Percentiles rank a stretch among this genome's conserved stretches.
Evolutionary conservation across 805 yeast species (phyloP).

Genomic region (Yueomyces sinensis): DNA sequence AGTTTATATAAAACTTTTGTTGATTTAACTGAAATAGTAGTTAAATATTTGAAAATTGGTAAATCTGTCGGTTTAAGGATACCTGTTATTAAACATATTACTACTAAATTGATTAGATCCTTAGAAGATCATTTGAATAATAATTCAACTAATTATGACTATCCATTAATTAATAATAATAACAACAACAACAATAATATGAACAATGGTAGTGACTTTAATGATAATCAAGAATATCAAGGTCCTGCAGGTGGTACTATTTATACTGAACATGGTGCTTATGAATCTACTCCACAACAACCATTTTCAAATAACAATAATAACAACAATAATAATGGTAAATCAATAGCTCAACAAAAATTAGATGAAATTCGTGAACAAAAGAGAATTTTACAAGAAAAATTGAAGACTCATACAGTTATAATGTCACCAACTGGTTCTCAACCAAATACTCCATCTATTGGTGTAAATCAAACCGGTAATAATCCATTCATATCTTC

Average conservation of each 20-base stretch:
- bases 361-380: constrained; percentile 24
- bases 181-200: background rate
- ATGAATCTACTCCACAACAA: too few species aligned
- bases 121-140: constrained; percentile 59
- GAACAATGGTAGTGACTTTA: background rate
- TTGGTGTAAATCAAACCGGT: constrained; percentile 1
- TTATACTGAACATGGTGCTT: too few species aligned
- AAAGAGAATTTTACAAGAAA: constrained; percentile 20
- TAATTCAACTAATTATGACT: background rate
- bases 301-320: constrained; percentile 6
- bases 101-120: constrained; percentile 78
- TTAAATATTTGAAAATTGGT: constrained; percentile 76
- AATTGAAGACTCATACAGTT: constrained; percentile 19
- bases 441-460: constrained; percentile 11
- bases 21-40: constrained; percentile 74
- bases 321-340: background rate
- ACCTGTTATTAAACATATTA: constrained; percentile 95
- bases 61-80: constrained; percentile 84
- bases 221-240: background rate
- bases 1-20: constrained; percentile 77
- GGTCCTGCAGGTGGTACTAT: too few species aligned
- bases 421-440: constrained; percentile 17
- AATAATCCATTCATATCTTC: constrained; percentile 22
- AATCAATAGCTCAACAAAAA: constrained; percentile 21
- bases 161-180: background rate